A percentile compares a stretch with the other conserved stretches of the same genome.
Conservation (phyloP, 2,329 filamentous ascomycete genomes). For the Parasarocladium wereldwijsianum region DNA sequence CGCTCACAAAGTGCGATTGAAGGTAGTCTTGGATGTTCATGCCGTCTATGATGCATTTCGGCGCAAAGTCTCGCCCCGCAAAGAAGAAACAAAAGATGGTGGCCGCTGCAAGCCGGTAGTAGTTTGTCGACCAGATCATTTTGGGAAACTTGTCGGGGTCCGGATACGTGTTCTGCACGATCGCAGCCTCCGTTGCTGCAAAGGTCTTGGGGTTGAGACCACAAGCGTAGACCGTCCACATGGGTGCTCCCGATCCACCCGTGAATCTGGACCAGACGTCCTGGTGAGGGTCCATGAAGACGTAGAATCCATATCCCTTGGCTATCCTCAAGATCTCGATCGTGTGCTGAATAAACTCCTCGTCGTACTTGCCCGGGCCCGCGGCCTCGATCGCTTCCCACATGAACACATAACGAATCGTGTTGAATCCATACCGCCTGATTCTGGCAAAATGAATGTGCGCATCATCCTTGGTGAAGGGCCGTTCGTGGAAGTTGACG, state of each 20-base stretch:
- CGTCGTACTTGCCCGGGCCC: slow-evolving; percentile 83
- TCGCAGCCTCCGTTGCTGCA: slow-evolving; percentile 71
- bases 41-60: slow-evolving; percentile 88
- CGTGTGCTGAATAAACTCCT: slow-evolving; percentile 84
- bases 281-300: slow-evolving; percentile 98
- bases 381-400: slow-evolving; percentile 97
- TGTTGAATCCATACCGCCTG: slow-evolving; percentile 87
- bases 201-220: slow-evolving; percentile 81
- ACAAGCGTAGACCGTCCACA: slow-evolving; percentile 95
- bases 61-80: slow-evolving; percentile 78
- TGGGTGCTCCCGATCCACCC: slow-evolving; percentile 85
- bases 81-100: slow-evolving; percentile 95
- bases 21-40: slow-evolving; percentile 95
- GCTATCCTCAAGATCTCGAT: slow-evolving; percentile 72
- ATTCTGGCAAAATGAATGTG: slow-evolving; percentile 75
- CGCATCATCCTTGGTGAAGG: slow-evolving; percentile 72
- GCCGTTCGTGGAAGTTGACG: slow-evolving; percentile 76
- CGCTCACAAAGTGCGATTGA: slow-evolving; percentile 69
- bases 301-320: slow-evolving; percentile 82
- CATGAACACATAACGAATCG: slow-evolving; percentile 90
- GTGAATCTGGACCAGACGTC: slow-evolving; percentile 96
- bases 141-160: slow-evolving; percentile 80
- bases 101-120: slow-evolving; percentile 70
- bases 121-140: slow-evolving; percentile 99
- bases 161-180: slow-evolving; percentile 89